Evolutionary conservation across 2,329 filamentous ascomycete genomes (phyloP), one percentile per base, ranked within the genome.

Genomic region (Curvularia hawaiiensis): DNA sequence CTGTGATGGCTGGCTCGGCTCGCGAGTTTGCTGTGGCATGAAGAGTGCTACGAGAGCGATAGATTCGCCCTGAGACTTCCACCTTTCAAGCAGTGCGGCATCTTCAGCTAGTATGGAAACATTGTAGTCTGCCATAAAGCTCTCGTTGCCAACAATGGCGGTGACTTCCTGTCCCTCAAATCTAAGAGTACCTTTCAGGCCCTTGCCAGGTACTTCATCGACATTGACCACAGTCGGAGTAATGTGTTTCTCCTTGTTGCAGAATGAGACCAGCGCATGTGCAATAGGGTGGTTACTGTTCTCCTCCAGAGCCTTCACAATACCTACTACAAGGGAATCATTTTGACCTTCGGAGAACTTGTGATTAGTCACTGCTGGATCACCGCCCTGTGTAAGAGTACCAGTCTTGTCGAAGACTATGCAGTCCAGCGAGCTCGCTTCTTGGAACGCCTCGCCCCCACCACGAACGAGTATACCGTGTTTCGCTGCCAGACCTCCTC

Each of bases 391-490:
- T 0, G 91, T 95, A 56, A 96, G 79, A 0, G 91, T 96, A 1
- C 91, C 91, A 0, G 91, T 96, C 81, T 96, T 95, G 81, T 96
- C 91, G 71, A 96, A 95, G 0, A 95, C 89, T 39, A 95, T 87
- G 51, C 88, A 89, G 72, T 92, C 87, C 44, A 93, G 82, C 11
- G 84, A 85, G 71, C 90, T 92, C 4, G 91, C 91, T 77, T 92
- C 91, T 73, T 94, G 90, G 71, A 95, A 94, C 0, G 91, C 91
- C 71, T 93, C 90, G 33, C 91, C 91, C 22, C 91, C 91, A 22
- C 91, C 91, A 75, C 92, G 92, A 65, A 90, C 91, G 1, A 96
- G 81, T 53, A 96, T 92, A 1, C 91, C 91, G 67, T 91, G 79
- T 71, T 89, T 88, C 7, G 91, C 91, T 2, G 91, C 91, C 18